Evolutionary conservation across 2,329 filamentous ascomycete species (phyloP).

Genomic region (Fusarium falciforme): DNA sequence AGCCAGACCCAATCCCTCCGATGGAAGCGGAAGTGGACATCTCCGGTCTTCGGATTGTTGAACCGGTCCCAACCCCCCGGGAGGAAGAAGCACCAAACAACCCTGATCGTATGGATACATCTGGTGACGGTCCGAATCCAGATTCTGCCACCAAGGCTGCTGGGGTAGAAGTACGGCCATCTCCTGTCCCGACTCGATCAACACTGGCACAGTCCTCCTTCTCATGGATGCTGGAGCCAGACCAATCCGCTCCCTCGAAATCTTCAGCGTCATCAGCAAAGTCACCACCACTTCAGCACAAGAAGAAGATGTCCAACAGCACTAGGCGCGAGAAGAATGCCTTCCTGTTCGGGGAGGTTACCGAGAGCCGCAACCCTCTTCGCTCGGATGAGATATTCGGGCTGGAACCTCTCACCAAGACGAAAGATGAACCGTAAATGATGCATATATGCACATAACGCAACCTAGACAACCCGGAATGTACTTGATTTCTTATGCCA

Average conservation of each 20-base stretch:
- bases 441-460: not conserved
- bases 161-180: constrained; percentile 33
- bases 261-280: constrained; percentile 39
- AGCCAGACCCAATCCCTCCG: constrained; percentile 25
- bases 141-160: not conserved
- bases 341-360: constrained; percentile 69
- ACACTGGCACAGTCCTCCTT: constrained; percentile 80
- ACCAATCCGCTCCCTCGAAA: constrained; percentile 49
- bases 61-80: constrained; percentile 2
- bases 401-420: constrained; percentile 59
- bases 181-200: constrained; percentile 68
- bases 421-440: constrained; percentile 33
- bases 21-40: constrained; percentile 25
- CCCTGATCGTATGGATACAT: constrained; percentile 32
- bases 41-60: constrained; percentile 33
- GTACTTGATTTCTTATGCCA: not conserved
- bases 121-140: constrained; percentile 25
- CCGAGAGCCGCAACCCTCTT: constrained; percentile 50
- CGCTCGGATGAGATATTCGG: constrained; percentile 66
- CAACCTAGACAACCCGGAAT: not conserved
- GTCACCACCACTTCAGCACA: constrained; percentile 50
- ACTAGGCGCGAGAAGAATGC: constrained; percentile 66
- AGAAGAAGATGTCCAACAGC: constrained; percentile 56
- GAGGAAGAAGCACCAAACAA: constrained; percentile 14
- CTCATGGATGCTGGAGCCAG: constrained; percentile 80